Evolutionary conservation across 2,329 filamentous ascomycete genomes (phyloP).

Genomic region (Hymenoscyphus repandus): DNA sequence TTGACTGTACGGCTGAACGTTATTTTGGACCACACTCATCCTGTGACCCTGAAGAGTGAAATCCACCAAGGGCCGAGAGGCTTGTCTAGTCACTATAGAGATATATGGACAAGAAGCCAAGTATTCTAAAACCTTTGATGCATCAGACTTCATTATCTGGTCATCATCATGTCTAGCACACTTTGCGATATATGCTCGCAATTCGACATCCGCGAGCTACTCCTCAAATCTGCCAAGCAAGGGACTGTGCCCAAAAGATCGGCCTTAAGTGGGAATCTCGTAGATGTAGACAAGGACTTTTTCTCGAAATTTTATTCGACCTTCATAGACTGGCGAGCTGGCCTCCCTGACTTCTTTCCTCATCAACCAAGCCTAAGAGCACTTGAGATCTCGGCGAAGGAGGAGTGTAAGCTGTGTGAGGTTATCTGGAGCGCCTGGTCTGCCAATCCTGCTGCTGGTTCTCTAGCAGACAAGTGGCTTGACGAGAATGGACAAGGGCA

Average conservation of each 20-base stretch:
- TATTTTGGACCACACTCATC: too few relatives aligned
- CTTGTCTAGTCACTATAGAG: too few relatives aligned
- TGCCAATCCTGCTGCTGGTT: too few relatives aligned
- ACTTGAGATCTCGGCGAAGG: not conserved
- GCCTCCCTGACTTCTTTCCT: not conserved
- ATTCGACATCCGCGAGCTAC: not conserved
- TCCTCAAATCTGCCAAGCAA: not conserved
- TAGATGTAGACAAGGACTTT: not conserved
- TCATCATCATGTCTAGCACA: too few relatives aligned
- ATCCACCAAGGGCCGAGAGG: too few relatives aligned
- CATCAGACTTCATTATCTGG: too few relatives aligned
- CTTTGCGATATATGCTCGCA: not conserved
- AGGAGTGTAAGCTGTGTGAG: not conserved
- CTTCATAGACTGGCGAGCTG: not conserved
- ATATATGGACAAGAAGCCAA: too few relatives aligned
- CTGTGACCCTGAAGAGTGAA: too few relatives aligned
- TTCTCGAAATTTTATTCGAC: too few relatives aligned
- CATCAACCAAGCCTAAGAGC: not conserved
- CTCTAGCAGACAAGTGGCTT: not conserved
- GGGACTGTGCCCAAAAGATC: not conserved
- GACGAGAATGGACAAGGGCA: not conserved
- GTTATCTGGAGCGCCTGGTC: not conserved
- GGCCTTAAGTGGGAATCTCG: not conserved
- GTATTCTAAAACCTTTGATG: too few relatives aligned
- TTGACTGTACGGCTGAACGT: too few relatives aligned